Base-by-base conservation (phyloP, 179 eudicot genomes). In the Dionaea muscipula region DNA sequence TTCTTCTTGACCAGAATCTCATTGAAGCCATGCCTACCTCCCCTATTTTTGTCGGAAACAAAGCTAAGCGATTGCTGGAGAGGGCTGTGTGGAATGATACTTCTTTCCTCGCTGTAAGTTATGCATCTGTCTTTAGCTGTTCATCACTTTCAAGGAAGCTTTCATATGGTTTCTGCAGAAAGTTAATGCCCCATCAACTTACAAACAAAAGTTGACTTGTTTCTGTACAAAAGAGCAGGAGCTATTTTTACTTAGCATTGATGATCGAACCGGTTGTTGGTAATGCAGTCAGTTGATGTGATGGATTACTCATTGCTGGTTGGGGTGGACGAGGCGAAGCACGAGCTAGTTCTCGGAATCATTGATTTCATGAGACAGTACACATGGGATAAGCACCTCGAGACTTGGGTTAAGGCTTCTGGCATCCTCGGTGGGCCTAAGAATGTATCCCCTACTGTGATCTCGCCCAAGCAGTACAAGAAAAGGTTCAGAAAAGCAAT, bases 71-170 rank as follows among this genome's bases (percentile, higher is more conserved):
- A 25, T 59, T 80, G 60, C 61, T 94, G 68, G 99, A 89, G 72
- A 75, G 99, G 61, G 99, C 96, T 35, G 95, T 94, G 24, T 94
- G 99, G 99, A 94, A 94, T 46, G 99, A 94, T 63, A 89, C 99
- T 68, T 66, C 90, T 57, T 93, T 93, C 64, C 96, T 93, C 28
- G 96, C 99, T 4, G 99, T 93, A 85, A 79, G 93, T 74, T 48
- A 25, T 44, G 26, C 20, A 51, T 40, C 20, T 59, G 21, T 46
- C 47, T 25, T 37, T 28, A 11, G 22, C 11, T 13, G 19, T 43
- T 51, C 39, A 22, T 13, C 15, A 41, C 13, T 13, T n/a, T n/a
- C 11, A 22, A 2, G 51, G 15, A 20, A 20, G 6, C 18, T 47
- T 20, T 8, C 20, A 17, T 18, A 47, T 20, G 12, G 12, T 47